phyloP scores from a whole-genome alignment of 2,329 filamentous ascomycete species.

The Onygenales sp. region DNA sequence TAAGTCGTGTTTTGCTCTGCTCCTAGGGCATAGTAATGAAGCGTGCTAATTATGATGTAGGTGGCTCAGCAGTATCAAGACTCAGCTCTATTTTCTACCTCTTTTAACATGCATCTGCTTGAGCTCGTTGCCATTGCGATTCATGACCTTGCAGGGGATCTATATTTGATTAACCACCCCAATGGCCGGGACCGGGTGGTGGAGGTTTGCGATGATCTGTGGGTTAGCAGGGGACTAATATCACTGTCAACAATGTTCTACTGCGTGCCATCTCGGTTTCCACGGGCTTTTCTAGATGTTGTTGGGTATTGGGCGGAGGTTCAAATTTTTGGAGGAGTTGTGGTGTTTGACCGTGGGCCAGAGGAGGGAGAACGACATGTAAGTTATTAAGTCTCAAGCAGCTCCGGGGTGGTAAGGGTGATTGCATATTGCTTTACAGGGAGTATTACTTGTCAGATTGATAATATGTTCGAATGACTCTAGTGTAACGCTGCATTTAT shows the following conservation, averaged over 20 bases:
- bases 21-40: neutral
- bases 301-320: conserved; percentile 4
- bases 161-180: neutral
- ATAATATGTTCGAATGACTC: neutral
- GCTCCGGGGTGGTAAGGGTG: too few relatives aligned
- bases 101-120: conserved; percentile 4
- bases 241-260: conserved; percentile 1
- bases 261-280: neutral
- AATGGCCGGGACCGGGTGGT: neutral
- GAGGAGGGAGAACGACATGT: conserved; percentile 2
- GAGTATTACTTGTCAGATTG: neutral
- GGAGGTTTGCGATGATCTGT: neutral
- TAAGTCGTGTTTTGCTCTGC: neutral
- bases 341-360: conserved; percentile 4
- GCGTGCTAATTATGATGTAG: neutral
- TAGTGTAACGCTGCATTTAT: conserved; percentile 1
- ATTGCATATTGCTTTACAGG: too few relatives aligned
- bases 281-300: neutral
- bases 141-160: conserved; percentile 1
- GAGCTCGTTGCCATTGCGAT: conserved; percentile 1
- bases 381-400: neutral
- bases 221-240: neutral
- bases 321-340: conserved; percentile 2
- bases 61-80: neutral
- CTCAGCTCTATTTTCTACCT: neutral